These are phyloP conservation scores for Diplodia corticola DNA, from an alignment of 2,329 filamentous ascomycete species.

Conservation along the genomic window DNA sequence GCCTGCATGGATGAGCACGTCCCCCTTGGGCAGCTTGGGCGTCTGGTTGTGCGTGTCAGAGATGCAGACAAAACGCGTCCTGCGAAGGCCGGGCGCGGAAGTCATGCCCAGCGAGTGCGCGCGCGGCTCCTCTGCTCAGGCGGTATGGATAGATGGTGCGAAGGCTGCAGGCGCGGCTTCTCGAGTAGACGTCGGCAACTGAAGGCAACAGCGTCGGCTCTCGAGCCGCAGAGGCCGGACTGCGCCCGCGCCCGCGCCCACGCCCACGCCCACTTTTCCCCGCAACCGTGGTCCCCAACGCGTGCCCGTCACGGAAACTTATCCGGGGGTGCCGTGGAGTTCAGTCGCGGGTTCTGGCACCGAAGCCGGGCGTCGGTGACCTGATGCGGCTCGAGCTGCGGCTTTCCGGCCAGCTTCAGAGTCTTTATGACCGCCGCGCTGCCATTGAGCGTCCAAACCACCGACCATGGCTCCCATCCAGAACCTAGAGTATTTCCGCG, in stretches of 20 bases:
- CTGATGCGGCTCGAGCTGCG: background rate
- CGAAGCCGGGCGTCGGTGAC: constrained; percentile 2
- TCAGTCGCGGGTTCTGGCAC: background rate
- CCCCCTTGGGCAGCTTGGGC: constrained; percentile 66
- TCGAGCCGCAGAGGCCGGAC: constrained; percentile 3
- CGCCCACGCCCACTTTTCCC: constrained; percentile 10
- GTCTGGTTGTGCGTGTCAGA: constrained; percentile 73
- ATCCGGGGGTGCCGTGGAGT: constrained; percentile 12
- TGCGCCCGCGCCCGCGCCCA: background rate
- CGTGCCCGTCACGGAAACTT: constrained; percentile 7
- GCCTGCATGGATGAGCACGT: constrained; percentile 74
- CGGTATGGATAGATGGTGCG: background rate
- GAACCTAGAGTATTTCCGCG: constrained; percentile 70
- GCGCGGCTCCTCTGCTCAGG: background rate
- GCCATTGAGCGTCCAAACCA: background rate
- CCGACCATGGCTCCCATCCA: constrained; percentile 62
- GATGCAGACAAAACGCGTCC: constrained; percentile 70
- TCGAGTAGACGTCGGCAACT: background rate
- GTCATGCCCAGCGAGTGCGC: constrained; percentile 10
- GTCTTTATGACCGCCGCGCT: background rate
- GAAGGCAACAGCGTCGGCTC: background rate
- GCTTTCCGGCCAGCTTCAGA: background rate
- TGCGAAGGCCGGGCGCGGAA: constrained; percentile 27
- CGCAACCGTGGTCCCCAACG: constrained; percentile 10
- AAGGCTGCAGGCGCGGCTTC: background rate